Evolutionary conservation across 2,329 filamentous ascomycete species (phyloP), one percentile per base, ranked within the genome.

Genomic region (Neonectria coccinea): DNA sequence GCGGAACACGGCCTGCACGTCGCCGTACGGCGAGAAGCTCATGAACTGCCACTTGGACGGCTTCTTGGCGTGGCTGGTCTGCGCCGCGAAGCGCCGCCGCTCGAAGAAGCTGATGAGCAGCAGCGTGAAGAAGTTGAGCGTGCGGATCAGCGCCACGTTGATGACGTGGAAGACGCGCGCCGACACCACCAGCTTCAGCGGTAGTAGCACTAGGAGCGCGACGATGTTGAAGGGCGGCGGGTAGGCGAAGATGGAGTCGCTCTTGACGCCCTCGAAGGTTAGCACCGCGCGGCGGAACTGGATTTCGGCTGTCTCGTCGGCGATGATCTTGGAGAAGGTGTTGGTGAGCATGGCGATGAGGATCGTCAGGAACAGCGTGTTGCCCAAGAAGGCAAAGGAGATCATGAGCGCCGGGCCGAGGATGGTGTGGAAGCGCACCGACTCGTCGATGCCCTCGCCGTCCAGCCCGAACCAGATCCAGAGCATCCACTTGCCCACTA

Each of bases 391-490:
- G 5, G 91, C 89, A 76, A 92, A 93, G 4, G 87, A 84, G 62
- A 92, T 85, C 86, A 92, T 92, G 10, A 93, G 81, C 0, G 86
- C 82, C 0, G 91, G 91, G 0, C 91, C 91, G 3, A 92, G 83
- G 25, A 91, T 78, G 76, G 86, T 82, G 74, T 93, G 89, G 77
- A 92, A 90, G 50, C 88, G 85, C 9, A 79, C 79, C 2, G 81
- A 81, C 63, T 82, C 79, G 62, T 84, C 81, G 50, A 86, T 85
- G 11, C 84, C 84, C 5, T 84, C 85, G 22, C 84, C 91, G 65
- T 92, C 91, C 1, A 93, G 85, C 1, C 91, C 91, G 70, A 93
- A 93, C 91, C 91, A 93, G 70, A 93, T 91, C 88, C 89, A 92
- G 3, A 93, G 82, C 84, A 93, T 91, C 91, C 91, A 93, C 76